Evolutionary conservation across 768 basidiomycete genomes (phyloP), one percentile per base, ranked within the genome.

Genomic region (Macrolepiota fuliginosa): DNA sequence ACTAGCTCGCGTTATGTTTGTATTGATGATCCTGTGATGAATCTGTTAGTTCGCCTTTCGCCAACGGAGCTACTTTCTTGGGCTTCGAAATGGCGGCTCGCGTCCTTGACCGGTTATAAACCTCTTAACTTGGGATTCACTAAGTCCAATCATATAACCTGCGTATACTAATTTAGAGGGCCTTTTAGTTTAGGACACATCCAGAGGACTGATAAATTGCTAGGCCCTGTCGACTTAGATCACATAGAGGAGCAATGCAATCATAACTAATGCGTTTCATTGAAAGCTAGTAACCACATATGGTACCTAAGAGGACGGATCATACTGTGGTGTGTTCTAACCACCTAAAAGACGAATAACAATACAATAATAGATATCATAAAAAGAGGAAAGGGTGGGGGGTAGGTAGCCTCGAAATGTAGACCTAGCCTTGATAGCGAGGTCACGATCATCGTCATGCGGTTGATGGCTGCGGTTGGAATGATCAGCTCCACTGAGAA

Each of bases 21-120:
- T 22, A 4, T 24, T 22, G 9, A 9, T 10, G 12, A 17, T 12
- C 47, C 27, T 19, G n/a, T 54, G 35, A 55, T 60, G 19, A n/a
- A 19, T 39, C 54, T 54, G 47, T 17, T 56, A 95, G 93, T 68
- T 95, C 93, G 2, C 96, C 95, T 0, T 96, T 97, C 68, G 96
- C 96, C 11, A 98, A 98, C 67, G 96, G 95, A 19, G 94, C 94
- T 1, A 98, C 96, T 0, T 98, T 98, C 82, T 84, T 96, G 60
- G 95, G 93, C 0, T 98, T 95, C 69, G 96, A 98, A 79, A 81
- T 98, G 76, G 93, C 92, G 47, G 94, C 86, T 75, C 83, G 94
- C 50, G 64, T 85, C 46, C 75, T 92, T 62, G 85, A 85, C 68
- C 76, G 74, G 49, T 45, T 71, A 47, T 72, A 62, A 69, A 37